Percentiles rank a stretch among this genome's conserved stretches.
Evolutionary conservation across 2,329 filamentous ascomycete species (phyloP).

Genomic region (Madurella mycetomatis): DNA sequence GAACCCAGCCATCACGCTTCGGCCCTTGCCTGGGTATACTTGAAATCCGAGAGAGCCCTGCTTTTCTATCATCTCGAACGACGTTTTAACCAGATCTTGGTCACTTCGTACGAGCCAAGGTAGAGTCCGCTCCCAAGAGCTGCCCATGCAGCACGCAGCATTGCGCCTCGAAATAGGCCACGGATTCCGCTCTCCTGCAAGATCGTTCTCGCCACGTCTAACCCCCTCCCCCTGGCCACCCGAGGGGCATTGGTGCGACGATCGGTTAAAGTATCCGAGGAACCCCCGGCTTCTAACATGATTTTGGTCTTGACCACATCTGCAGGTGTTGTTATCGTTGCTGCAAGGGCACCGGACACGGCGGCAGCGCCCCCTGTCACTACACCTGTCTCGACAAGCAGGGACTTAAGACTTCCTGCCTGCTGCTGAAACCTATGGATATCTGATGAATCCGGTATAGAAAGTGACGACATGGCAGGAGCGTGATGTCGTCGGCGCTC

Average conservation of each 20-base stretch:
- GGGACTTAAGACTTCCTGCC: conserved; percentile 10
- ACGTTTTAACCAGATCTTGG: conserved; percentile 58
- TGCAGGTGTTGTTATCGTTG: conserved; percentile 79
- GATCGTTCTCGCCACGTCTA: conserved; percentile 62
- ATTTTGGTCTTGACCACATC: conserved; percentile 88
- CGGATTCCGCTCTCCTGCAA: conserved; percentile 61
- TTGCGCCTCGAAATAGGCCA: conserved; percentile 73
- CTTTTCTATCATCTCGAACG: conserved; percentile 15
- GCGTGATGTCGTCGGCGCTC: conserved; percentile 22
- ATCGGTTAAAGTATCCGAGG: conserved; percentile 13
- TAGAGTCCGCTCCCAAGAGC: conserved; percentile 79
- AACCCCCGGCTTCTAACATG: conserved; percentile 62
- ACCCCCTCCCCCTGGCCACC: conserved; percentile 37
- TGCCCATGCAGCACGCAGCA: conserved; percentile 73
- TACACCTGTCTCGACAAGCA: conserved; percentile 60
- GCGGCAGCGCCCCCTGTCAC: conserved; percentile 73
- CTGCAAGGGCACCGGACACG: conserved; percentile 67
- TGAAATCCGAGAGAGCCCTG: too few species aligned
- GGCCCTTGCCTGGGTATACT: too few species aligned
- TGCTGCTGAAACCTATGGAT: neutral
- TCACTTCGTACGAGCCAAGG: conserved; percentile 79
- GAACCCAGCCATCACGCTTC: too few species aligned
- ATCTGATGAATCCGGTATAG: conserved; percentile 25
- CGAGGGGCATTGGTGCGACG: conserved; percentile 16
- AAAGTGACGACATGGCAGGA: conserved; percentile 27